Conservation (phyloP, 176 grass and related monocot species). For the Cocos nucifera region DNA sequence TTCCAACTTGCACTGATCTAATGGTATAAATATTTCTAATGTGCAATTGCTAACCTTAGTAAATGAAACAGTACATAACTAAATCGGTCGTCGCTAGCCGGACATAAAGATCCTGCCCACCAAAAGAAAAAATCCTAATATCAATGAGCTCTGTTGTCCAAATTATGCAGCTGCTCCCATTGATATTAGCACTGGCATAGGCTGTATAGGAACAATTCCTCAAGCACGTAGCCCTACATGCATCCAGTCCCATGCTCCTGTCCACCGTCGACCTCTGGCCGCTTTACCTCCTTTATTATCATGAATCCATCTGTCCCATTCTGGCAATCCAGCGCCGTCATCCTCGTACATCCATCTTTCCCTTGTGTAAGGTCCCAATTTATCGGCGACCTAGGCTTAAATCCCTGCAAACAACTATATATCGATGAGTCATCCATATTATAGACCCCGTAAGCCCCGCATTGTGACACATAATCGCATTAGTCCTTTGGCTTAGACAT, state of each 20-base stretch:
- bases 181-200: neutral
- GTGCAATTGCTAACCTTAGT: too few relatives aligned
- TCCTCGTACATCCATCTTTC: neutral
- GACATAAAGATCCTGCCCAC: neutral
- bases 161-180: neutral
- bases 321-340: neutral
- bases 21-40: too few relatives aligned
- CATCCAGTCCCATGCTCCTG: neutral
- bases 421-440: neutral
- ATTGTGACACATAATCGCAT: neutral
- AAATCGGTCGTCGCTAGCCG: neutral
- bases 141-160: neutral
- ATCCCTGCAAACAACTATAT: neutral
- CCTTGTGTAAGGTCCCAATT: neutral
- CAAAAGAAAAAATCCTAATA: neutral
- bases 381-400: neutral
- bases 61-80: neutral
- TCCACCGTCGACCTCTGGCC: neutral
- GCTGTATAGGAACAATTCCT: neutral
- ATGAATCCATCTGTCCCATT: neutral
- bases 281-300: neutral
- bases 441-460: neutral
- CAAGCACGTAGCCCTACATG: neutral
- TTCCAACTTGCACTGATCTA: too few relatives aligned
- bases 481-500: neutral